Conservation (phyloP, 139 green algal genomes). For the Bryopsis sp. region DNA sequence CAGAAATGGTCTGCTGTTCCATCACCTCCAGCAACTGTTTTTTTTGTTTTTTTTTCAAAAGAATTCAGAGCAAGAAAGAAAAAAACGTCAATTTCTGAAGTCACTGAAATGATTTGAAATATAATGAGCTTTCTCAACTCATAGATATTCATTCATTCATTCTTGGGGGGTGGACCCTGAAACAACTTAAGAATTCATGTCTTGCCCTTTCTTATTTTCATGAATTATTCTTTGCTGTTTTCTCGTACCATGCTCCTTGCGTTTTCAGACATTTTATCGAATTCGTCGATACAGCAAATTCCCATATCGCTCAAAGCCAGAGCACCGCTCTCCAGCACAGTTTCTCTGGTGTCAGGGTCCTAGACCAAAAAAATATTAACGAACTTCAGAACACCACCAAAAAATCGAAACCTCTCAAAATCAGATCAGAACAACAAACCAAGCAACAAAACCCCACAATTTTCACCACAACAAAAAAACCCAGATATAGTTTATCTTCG, state of each 20-base stretch:
- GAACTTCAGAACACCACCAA: not conserved
- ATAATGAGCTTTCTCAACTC: not conserved
- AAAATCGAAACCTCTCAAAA: not conserved
- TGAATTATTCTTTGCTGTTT: conserved; percentile 22
- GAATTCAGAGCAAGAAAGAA: not conserved
- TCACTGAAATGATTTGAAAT: not conserved
- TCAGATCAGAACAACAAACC: not conserved
- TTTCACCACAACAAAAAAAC: not conserved
- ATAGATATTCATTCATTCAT: not conserved
- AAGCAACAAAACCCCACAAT: not conserved
- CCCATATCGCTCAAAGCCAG: conserved; percentile 88
- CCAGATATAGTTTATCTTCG: not conserved
- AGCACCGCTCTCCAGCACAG: conserved; percentile 92
- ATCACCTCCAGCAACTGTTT: conserved; percentile 85
- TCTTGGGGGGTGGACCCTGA: not conserved
- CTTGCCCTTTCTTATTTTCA: not conserved
- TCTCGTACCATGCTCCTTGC: conserved; percentile 79
- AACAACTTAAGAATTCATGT: not conserved
- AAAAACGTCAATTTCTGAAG: not conserved
- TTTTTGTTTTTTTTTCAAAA: not conserved
- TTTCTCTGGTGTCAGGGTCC: conserved; percentile 85
- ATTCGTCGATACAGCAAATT: conserved; percentile 99
- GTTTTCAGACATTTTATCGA: conserved; percentile 97
- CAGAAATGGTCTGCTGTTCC: conserved; percentile 96
- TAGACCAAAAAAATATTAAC: conserved; percentile 9